These are phyloP conservation scores for Isabelozyma heimii DNA, from an alignment of 805 yeast genomes.

Conservation along the genomic window DNA sequence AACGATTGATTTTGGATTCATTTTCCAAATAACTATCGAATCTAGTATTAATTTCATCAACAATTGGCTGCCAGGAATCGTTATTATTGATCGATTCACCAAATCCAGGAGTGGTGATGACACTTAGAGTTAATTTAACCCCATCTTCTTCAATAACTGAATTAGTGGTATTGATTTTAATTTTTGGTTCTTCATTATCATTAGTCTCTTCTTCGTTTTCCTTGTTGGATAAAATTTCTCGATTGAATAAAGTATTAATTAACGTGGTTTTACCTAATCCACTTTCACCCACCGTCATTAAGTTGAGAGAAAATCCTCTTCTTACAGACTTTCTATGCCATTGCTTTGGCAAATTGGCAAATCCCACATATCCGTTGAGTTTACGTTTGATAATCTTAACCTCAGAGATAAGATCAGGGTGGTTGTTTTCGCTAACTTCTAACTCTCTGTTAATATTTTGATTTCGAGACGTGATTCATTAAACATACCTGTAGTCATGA, in stretches of 20 bases:
- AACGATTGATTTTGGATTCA: slow-evolving; percentile 80
- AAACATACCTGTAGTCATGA: background rate
- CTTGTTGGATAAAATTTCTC: slow-evolving; percentile 24
- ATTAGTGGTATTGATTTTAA: slow-evolving; percentile 23
- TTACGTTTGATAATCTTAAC: slow-evolving; percentile 75
- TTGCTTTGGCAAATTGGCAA: slow-evolving; percentile 96
- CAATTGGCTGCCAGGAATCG: slow-evolving; percentile 83
- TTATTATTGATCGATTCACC: slow-evolving; percentile 78
- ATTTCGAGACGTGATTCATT: no score
- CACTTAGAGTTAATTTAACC: slow-evolving; percentile 78
- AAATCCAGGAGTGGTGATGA: slow-evolving; percentile 90
- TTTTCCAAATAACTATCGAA: slow-evolving; percentile 86
- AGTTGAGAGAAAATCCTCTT: slow-evolving; percentile 84
- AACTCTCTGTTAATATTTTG: no score
- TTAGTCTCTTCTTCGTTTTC: slow-evolving; percentile 14
- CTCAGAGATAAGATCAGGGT: slow-evolving; percentile 15
- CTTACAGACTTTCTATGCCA: slow-evolving; percentile 95
- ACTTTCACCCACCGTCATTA: slow-evolving; percentile 87
- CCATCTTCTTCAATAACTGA: slow-evolving; percentile 80
- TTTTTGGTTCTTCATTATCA: slow-evolving; percentile 30
- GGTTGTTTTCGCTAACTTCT: no score
- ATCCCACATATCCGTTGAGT: slow-evolving; percentile 90
- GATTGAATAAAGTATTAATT: slow-evolving; percentile 79
- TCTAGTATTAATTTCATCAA: slow-evolving; percentile 82
- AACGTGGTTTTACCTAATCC: slow-evolving; percentile 94